Conservation (phyloP, 2,329 filamentous ascomycete species). For the Dothiorella sarmentorum region DNA sequence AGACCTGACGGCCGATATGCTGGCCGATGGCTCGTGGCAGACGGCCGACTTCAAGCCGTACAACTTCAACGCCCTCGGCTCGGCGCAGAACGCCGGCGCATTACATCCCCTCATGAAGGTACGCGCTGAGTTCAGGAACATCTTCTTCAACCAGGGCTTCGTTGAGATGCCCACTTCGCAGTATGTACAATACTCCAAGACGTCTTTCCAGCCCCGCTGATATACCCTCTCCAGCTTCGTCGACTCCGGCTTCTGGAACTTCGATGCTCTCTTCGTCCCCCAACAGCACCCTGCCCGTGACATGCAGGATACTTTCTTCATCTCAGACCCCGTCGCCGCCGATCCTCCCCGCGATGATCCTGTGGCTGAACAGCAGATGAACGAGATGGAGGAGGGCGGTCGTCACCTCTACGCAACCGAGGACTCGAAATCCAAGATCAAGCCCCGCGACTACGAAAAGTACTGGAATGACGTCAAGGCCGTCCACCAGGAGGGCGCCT, state of each 20-base stretch:
- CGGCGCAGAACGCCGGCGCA: slow-evolving; percentile 54
- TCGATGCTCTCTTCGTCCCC: slow-evolving; percentile 92
- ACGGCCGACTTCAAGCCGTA: slow-evolving; percentile 82
- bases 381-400: slow-evolving; percentile 47
- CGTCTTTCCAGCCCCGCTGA: background rate
- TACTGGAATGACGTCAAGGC: slow-evolving; percentile 87
- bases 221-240: slow-evolving; percentile 57
- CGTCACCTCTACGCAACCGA: slow-evolving; percentile 52
- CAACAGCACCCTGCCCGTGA: slow-evolving; percentile 98
- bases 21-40: slow-evolving; percentile 86
- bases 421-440: slow-evolving; percentile 51
- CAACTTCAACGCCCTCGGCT: slow-evolving; percentile 70
- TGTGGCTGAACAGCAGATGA: slow-evolving; percentile 43
- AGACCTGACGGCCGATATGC: slow-evolving; percentile 90
- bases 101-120: slow-evolving; percentile 77
- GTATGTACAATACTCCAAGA: slow-evolving; percentile 30
- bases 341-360: slow-evolving; percentile 62
- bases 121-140: slow-evolving; percentile 89
- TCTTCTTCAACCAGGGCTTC: slow-evolving; percentile 99
- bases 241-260: slow-evolving; percentile 99
- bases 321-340: slow-evolving; percentile 78
- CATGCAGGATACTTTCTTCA: slow-evolving; percentile 97
- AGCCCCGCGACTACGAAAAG: slow-evolving; percentile 65
- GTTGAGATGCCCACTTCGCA: slow-evolving; percentile 95
- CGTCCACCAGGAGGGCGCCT: slow-evolving; percentile 88